Base-by-base conservation (phyloP, 2,329 filamentous ascomycete genomes). In the Lachnellula suecica region DNA sequence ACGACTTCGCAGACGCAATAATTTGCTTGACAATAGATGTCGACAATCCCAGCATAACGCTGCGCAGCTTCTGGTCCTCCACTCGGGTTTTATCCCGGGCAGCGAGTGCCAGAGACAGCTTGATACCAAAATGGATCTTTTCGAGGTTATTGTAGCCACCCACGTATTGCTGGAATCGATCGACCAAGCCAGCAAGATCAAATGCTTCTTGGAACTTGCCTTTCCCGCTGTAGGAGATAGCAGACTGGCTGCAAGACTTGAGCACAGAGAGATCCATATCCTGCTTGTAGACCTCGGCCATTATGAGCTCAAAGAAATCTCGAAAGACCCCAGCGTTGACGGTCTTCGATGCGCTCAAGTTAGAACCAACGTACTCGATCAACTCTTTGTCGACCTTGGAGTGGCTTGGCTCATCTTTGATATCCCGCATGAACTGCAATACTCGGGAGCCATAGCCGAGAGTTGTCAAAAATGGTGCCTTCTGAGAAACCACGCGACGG, bases 111-210 rank as follows among this genome's bases (percentile, higher is more conserved):
- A 72, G 70, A 11, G 76, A 74, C 7, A 79, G 65, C 56, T 71
- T 71, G 64, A 77, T 76, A 15, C 74, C 75, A 47, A 72, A 69
- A 17, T 67, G 67, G 45, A 77, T 71, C 47, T 69, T 70, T 17
- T 67, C 61, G 1, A 66, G 54, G 25, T 65, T 64, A 34, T 70
- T 65, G 57, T 78, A 79, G 35, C 74, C 70, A 22, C 68, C 66
- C 47, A 74, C 72, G 23, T 67, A 63, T 43, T 70, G 64, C 4
- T 71, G 71, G 55, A 78, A 77, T 17, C 67, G 63, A 64, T 75
- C 75, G 2, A 70, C 70, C 44, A 70, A 71, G 42, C 68, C 69
- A 3, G 71, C 74, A 7, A 77, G 70, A n/a, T 72, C 71, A 37
- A 72, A 64, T 0, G 75, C 74, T 20, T 71, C 66, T 10, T 62